Evolutionary conservation across 2,329 filamentous ascomycete genomes (phyloP), one percentile per base, ranked within the genome.

Genomic region (Talaromyces islandicus): DNA sequence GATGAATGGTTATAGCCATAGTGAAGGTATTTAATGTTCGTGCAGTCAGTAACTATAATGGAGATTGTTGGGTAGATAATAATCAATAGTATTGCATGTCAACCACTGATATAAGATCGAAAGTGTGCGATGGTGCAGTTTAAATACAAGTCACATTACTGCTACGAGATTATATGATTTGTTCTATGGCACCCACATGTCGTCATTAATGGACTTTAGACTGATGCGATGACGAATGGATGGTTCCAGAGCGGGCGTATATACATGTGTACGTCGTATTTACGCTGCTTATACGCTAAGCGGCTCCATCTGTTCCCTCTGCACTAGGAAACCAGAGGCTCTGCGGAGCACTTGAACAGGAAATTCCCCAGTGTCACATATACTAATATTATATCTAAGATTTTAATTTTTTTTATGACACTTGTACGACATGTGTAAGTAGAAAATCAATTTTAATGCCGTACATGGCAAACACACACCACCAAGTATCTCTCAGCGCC

Each of bases 1-100:
- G 83, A 66, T 85, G 82, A 21, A 84, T 52, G 24, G 52, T 61
- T 10, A 59, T 19, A 46, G 10, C 7, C 41, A 46, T 46, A 3
- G n/a, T 10, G n/a, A 46, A 5, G 5, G 41, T 21, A 21, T 21
- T 46, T 0, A 32, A 11, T 32, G 12, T 32, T 35, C 12, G 12
- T 32, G 17, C 12, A 11, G 7, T 7, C 6, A 35, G 21, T n/a
- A 21, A 46, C 5, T 7, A n/a, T 9, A 21, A 10, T 21, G 19
- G 21, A 46, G 41, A 46, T 46, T 19, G n/a, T 46, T 10, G 7
- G 7, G 41, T 46, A 46, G 3, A 46, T 21, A 32, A 32, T 32
- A 32, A 32, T n/a, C n/a, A n/a, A n/a, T 32, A 10, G 30, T 19
- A 5, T 46, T 21, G 21, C n/a, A 21, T 21, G 1, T 10, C 41